Conservation (phyloP, 2,329 filamentous ascomycete species). For the Fusarium sp. region DNA sequence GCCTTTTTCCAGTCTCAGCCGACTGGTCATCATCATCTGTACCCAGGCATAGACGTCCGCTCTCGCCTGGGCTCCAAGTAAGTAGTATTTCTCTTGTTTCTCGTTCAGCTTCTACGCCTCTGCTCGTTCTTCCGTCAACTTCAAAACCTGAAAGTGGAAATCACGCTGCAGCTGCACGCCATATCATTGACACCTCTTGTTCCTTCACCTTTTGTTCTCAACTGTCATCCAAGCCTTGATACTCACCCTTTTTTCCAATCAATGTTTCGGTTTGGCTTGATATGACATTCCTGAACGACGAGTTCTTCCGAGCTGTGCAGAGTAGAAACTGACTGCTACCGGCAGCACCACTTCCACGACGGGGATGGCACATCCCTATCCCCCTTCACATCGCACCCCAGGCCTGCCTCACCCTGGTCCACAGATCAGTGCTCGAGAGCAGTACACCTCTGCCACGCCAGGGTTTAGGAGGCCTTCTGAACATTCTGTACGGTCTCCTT, state of each 20-base stretch:
- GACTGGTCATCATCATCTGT: conserved; percentile 56
- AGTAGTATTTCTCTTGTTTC: conserved; percentile 45
- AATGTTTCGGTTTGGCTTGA: conserved; percentile 6
- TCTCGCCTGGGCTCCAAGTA: conserved; percentile 67
- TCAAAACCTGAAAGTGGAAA: conserved; percentile 1
- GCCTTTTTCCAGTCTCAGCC: conserved; percentile 61
- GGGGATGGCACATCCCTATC: conserved; percentile 69
- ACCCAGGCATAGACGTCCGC: conserved; percentile 63
- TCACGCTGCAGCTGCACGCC: conserved; percentile 6
- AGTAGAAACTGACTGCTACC: conserved; percentile 39
- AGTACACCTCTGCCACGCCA: conserved; percentile 64
- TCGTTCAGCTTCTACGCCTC: neutral
- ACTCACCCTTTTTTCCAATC: neutral
- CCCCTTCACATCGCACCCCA: conserved; percentile 55
- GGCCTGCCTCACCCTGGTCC: conserved; percentile 63
- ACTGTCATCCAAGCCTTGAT: neutral
- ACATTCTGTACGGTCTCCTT: conserved; percentile 62
- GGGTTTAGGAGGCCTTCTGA: conserved; percentile 62
- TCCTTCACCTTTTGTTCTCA: neutral
- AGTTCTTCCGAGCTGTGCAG: conserved; percentile 7
- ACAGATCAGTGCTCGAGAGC: conserved; percentile 63
- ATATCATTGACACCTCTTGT: neutral
- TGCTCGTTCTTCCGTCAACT: conserved; percentile 7
- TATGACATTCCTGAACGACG: conserved; percentile 13
- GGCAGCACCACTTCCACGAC: conserved; percentile 61